Conservation (phyloP, 2,329 filamentous ascomycete genomes). For the Monosporascus sp. region DNA sequence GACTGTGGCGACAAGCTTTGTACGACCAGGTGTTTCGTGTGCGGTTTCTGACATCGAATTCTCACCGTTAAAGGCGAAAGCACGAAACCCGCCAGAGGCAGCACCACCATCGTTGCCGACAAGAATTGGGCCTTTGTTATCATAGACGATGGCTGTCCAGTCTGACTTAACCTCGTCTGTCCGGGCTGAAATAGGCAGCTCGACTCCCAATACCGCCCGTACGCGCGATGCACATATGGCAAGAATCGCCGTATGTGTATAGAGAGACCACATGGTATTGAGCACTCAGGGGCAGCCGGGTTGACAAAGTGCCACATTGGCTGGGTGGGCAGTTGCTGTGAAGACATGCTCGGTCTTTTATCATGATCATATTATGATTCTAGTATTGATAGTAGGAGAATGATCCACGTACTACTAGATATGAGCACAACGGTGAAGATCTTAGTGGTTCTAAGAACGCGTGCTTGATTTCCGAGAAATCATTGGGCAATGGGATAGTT, state of each 20-base stretch:
- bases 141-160: constrained; percentile 36
- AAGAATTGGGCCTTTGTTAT: constrained; percentile 28
- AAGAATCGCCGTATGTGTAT: not conserved
- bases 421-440: too few species aligned
- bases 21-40: constrained; percentile 34
- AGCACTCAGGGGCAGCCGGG: not conserved
- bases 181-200: constrained; percentile 19
- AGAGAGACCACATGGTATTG: not conserved
- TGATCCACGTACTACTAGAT: too few species aligned
- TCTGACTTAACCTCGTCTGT: constrained; percentile 36
- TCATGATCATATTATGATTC: too few species aligned
- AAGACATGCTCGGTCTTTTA: too few species aligned
- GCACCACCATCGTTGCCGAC: constrained; percentile 42
- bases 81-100: constrained; percentile 36
- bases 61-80: constrained; percentile 28
- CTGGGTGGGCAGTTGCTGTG: too few species aligned
- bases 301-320: too few species aligned
- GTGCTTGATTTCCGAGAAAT: too few species aligned
- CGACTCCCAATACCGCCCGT: constrained; percentile 6
- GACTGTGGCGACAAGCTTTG: constrained; percentile 37
- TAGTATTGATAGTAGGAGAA: too few species aligned
- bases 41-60: constrained; percentile 26
- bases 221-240: not conserved
- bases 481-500: too few species aligned
- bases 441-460: too few species aligned